These are phyloP conservation scores for Cucurbita moschata DNA, from an alignment of 306 rosid species.

Conservation along the genomic window DNA sequence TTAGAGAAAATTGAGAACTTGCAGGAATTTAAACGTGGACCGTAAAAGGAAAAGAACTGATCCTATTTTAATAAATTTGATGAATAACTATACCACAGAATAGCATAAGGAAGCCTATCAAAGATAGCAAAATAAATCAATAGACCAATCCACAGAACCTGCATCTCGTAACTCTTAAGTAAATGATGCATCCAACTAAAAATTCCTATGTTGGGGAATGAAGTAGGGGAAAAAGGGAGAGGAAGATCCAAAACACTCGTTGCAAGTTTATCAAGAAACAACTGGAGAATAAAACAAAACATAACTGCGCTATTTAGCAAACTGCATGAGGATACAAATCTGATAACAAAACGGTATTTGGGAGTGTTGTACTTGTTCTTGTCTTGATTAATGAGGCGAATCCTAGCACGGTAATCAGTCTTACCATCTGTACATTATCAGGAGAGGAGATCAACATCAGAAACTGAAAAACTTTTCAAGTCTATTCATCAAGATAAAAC, in stretches of 20 bases:
- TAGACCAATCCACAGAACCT: not conserved
- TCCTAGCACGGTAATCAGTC: slow-evolving; percentile 82
- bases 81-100: not conserved
- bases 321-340: slow-evolving; percentile 53
- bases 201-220: not conserved
- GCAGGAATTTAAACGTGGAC: not conserved
- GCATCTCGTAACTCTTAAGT: not conserved
- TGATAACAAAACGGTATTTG: slow-evolving; percentile 61
- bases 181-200: not conserved
- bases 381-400: slow-evolving; percentile 76
- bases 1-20: not conserved
- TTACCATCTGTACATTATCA: slow-evolving; percentile 48
- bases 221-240: not conserved
- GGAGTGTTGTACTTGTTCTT: slow-evolving; percentile 89
- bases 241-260: not conserved
- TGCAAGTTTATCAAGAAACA: not conserved
- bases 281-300: not conserved
- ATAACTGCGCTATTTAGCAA: not conserved
- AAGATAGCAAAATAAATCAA: not conserved
- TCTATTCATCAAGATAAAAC: not conserved
- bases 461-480: not conserved
- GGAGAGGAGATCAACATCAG: not conserved
- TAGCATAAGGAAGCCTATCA: not conserved
- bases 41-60: not conserved
- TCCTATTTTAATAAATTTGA: not conserved